Conservation (phyloP, 192 early-diverging fungal genomes). For the Spinellus fusiger region DNA sequence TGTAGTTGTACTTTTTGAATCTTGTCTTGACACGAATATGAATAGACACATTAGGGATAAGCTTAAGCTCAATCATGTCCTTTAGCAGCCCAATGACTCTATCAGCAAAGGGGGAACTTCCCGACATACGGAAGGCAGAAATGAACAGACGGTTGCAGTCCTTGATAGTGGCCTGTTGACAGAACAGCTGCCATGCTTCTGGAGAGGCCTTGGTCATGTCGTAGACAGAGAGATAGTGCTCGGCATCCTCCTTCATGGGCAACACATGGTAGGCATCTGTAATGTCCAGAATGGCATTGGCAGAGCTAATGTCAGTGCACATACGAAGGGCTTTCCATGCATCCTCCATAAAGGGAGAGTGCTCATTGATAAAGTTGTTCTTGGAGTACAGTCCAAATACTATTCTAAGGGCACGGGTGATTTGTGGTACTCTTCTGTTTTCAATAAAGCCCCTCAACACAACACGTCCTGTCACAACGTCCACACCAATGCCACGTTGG, state of each 20-base stretch:
- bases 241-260: not conserved
- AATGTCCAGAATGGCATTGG: slow-evolving; percentile 12
- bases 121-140: slow-evolving; percentile 6
- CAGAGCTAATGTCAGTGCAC: not conserved
- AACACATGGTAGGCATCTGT: slow-evolving; percentile 4
- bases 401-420: not conserved
- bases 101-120: not conserved
- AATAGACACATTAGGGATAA: slow-evolving; percentile 2
- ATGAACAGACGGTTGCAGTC: slow-evolving; percentile 17
- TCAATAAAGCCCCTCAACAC: slow-evolving; percentile 9
- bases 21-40: slow-evolving; percentile 10
- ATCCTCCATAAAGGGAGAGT: not conserved
- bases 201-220: not conserved
- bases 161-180: not conserved
- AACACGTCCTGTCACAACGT: slow-evolving; percentile 9
- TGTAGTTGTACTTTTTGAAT: slow-evolving; percentile 9
- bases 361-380: not conserved
- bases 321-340: not conserved
- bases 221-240: slow-evolving; percentile 1
- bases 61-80: slow-evolving; percentile 16
- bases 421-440: not conserved
- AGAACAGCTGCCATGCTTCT: not conserved
- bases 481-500: slow-evolving; percentile 12
- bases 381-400: not conserved
- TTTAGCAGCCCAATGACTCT: slow-evolving; percentile 9